phyloP scores from a whole-genome alignment of 805 yeast genomes.

The Kuraishia cidri region DNA sequence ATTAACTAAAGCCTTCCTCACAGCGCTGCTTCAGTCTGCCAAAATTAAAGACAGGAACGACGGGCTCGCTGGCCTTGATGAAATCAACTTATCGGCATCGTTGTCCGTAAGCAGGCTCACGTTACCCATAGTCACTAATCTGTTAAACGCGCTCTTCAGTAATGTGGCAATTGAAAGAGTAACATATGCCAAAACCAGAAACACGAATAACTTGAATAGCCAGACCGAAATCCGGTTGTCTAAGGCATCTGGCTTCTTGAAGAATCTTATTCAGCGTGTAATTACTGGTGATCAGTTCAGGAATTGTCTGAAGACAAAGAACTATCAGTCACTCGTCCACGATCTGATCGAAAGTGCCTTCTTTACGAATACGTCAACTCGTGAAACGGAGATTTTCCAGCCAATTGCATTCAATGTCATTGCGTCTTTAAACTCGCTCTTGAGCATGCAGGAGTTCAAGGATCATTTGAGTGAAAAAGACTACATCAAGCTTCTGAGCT shows the following conservation, averaged over 20 bases:
- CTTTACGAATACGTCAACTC: too few relatives aligned
- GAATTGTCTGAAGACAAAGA: not conserved
- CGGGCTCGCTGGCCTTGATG: conserved; percentile 31
- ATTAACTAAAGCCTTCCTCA: too few relatives aligned
- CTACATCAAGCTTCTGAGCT: too few relatives aligned
- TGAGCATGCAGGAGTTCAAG: not conserved
- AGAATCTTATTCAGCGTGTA: not conserved
- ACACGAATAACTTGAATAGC: conserved; percentile 9
- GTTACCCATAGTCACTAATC: conserved; percentile 1
- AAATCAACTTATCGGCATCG: conserved; percentile 14
- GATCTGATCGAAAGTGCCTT: too few relatives aligned
- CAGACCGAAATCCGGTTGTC: conserved; percentile 14
- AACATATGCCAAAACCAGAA: conserved; percentile 10
- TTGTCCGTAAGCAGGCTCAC: not conserved
- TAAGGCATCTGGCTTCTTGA: conserved; percentile 11
- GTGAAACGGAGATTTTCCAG: too few relatives aligned
- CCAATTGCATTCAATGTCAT: not conserved
- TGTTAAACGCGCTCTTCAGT: conserved; percentile 11
- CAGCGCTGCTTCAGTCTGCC: conserved; percentile 34
- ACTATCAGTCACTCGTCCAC: not conserved
- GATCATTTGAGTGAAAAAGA: too few relatives aligned
- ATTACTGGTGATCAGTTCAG: not conserved
- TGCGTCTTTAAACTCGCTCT: not conserved
- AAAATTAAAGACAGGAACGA: conserved; percentile 48
- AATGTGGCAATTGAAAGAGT: conserved; percentile 11